A percentile compares a stretch with the other conserved stretches of the same genome.
phyloP scores from a whole-genome alignment of 805 yeast species.

The Hanseniaspora lindneri region DNA sequence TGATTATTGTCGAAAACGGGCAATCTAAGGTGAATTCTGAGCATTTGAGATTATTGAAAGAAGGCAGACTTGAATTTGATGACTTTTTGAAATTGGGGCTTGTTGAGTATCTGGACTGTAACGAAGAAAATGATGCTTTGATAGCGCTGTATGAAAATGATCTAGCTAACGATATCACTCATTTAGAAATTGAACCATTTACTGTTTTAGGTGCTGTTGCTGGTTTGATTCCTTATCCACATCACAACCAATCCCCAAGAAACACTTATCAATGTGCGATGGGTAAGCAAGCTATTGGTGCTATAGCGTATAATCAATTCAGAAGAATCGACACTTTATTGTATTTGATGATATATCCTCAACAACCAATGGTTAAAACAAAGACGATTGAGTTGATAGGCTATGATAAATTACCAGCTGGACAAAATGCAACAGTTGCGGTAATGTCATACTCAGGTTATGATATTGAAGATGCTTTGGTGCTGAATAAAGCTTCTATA shows the following conservation, averaged over 20 bases:
- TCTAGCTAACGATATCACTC: constrained; percentile 49
- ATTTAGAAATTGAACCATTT: constrained; percentile 90
- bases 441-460: constrained; percentile 98
- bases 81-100: constrained; percentile 76
- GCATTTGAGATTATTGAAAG: constrained; percentile 51
- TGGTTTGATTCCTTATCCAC: constrained; percentile 84
- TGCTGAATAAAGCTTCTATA: constrained; percentile 79
- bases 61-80: constrained; percentile 76
- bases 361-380: constrained; percentile 98
- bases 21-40: constrained; percentile 55
- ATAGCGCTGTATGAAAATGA: constrained; percentile 83
- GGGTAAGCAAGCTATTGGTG: constrained; percentile 99
- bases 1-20: constrained; percentile 73
- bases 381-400: constrained; percentile 90
- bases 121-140: constrained; percentile 88
- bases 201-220: constrained; percentile 89
- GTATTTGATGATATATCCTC: constrained; percentile 96
- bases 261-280: constrained; percentile 89
- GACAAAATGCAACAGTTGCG: constrained; percentile 97
- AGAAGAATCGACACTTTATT: constrained; percentile 87
- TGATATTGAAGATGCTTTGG: constrained; percentile 98
- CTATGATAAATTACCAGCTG: constrained; percentile 94
- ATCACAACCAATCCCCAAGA: constrained; percentile 85
- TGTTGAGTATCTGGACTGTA: constrained; percentile 92
- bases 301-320: constrained; percentile 94